Conservation (phyloP, 73 alveolate genomes). For the Paraurostyla sp. region DNA sequence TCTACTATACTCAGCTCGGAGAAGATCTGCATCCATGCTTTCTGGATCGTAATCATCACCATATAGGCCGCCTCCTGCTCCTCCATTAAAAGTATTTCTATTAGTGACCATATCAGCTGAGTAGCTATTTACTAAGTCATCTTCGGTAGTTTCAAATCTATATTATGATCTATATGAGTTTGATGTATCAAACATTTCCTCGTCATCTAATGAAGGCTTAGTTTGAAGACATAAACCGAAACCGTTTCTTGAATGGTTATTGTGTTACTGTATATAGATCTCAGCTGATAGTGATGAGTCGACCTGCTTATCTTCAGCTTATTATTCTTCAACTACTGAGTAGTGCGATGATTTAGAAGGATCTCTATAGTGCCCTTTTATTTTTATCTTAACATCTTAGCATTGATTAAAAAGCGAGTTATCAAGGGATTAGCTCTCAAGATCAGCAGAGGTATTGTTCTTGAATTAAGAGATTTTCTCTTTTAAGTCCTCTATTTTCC, state of each 20-base stretch:
- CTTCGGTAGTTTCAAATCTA: constrained; percentile 14
- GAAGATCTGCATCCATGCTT: not conserved
- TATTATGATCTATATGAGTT: constrained; percentile 5
- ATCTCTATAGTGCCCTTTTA: not conserved
- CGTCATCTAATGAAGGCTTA: constrained; percentile 25
- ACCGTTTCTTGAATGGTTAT: not conserved
- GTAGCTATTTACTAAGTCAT: not conserved
- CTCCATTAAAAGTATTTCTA: not conserved
- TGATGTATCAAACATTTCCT: not conserved
- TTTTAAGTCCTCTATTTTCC: constrained; percentile 3
- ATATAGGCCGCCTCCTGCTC: not conserved
- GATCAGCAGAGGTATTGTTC: too few relatives aligned
- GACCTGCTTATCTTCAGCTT: not conserved
- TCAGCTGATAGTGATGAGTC: not conserved
- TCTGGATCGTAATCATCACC: constrained; percentile 1
- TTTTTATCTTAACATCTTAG: not conserved
- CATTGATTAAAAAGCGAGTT: too few relatives aligned
- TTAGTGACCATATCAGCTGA: too few relatives aligned
- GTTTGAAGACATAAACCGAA: not conserved
- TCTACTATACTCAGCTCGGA: not conserved
- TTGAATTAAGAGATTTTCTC: too few relatives aligned
- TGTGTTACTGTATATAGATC: not conserved
- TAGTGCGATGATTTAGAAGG: not conserved
- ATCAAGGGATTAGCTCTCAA: too few relatives aligned
- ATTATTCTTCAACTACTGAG: not conserved